phyloP scores from a whole-genome alignment of 495 filamentous ascomycete genomes.

The Lasiosphaeriaceae sp. region DNA sequence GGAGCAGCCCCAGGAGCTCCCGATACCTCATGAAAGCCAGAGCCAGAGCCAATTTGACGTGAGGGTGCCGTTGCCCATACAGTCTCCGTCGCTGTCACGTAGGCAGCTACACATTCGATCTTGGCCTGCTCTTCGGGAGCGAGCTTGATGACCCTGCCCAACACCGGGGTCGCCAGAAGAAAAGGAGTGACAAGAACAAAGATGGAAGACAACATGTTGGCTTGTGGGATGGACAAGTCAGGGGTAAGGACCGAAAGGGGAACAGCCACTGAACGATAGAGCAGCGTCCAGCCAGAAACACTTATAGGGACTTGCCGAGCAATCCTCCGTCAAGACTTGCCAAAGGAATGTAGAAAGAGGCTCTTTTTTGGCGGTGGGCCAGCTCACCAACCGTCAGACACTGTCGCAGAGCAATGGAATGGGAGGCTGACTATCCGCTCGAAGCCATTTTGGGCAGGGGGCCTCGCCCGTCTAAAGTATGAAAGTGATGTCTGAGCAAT shows the following conservation, averaged over 20 bases:
- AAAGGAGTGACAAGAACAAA: conserved; percentile 18
- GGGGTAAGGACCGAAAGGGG: conserved; percentile 13
- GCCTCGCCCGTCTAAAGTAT: conserved; percentile 7
- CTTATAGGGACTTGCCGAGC: conserved; percentile 5
- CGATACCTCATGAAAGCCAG: background rate
- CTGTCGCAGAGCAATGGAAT: conserved; percentile 22
- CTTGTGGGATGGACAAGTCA: background rate
- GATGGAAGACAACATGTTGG: conserved; percentile 11
- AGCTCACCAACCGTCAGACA: conserved; percentile 24
- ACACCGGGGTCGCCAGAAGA: conserved; percentile 9
- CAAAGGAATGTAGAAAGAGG: conserved; percentile 11
- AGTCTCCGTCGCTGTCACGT: conserved; percentile 6
- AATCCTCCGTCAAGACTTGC: conserved; percentile 4
- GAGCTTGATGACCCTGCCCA: conserved; percentile 8
- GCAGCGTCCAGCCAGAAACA: background rate
- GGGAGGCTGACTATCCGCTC: conserved; percentile 8
- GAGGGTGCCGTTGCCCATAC: background rate
- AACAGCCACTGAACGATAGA: background rate
- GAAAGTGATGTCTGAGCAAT: conserved; percentile 6
- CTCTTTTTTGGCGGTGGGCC: conserved; percentile 15
- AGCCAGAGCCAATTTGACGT: background rate
- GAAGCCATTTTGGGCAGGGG: background rate
- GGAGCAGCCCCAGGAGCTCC: background rate
- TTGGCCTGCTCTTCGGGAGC: conserved; percentile 6
- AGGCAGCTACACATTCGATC: conserved; percentile 8